phyloP scores from a whole-genome alignment of 805 yeast genomes.

The Yarrowia yakushimensis region DNA sequence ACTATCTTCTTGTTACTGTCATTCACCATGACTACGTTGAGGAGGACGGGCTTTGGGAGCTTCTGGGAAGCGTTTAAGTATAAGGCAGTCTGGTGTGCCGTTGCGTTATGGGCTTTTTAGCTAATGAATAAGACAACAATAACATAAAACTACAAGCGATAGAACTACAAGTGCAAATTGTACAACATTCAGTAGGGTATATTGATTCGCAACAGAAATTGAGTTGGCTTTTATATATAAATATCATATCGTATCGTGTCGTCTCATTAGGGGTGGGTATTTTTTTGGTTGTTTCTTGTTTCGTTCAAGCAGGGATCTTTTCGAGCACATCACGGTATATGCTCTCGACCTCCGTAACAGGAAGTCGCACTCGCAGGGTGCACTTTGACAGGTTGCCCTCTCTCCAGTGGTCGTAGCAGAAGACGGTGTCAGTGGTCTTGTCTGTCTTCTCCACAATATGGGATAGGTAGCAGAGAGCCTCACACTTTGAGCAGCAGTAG shows the following conservation, averaged over 20 bases:
- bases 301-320: neutral
- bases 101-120: neutral
- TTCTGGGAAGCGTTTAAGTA: conserved; percentile 4
- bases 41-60: conserved; percentile 68
- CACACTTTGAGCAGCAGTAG: conserved; percentile 31
- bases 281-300: neutral
- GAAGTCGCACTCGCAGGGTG: neutral
- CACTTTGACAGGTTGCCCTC: neutral
- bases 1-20: conserved; percentile 74
- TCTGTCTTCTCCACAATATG: conserved; percentile 27
- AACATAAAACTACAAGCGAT: too few species aligned
- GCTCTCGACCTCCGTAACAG: neutral
- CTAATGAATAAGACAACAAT: conserved; percentile 3
- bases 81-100: neutral
- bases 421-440: neutral
- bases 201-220: neutral
- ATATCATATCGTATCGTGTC: neutral
- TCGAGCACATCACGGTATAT: neutral
- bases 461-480: conserved; percentile 31
- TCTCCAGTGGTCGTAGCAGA: conserved; percentile 22
- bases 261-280: neutral
- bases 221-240: neutral
- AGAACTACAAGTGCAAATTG: neutral
- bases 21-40: conserved; percentile 80
- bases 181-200: neutral